phyloP scores from a whole-genome alignment of 1,284 basidiomycete genomes.

The Inonotus hispidus region DNA sequence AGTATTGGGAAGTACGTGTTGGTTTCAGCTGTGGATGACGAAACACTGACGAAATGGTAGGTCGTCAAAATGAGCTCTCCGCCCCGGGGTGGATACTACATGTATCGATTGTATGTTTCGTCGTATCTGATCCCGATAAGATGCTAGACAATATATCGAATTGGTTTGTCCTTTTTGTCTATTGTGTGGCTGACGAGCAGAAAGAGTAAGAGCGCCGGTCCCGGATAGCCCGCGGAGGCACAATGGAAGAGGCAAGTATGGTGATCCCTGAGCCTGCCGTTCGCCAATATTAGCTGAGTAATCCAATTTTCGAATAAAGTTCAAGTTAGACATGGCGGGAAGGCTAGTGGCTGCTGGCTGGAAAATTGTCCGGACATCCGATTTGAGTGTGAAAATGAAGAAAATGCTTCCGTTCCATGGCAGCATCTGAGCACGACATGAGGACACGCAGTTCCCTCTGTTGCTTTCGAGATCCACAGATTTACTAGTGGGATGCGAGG shows the following conservation, averaged over 20 bases:
- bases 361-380: too few relatives aligned
- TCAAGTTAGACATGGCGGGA: neutral
- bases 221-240: neutral
- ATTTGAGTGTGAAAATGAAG: neutral
- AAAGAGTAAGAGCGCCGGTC: neutral
- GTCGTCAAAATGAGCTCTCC: neutral
- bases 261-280: neutral
- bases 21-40: neutral
- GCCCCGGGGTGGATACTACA: neutral
- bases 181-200: neutral
- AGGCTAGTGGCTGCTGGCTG: too few relatives aligned
- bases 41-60: neutral
- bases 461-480: neutral
- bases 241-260: neutral
- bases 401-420: neutral
- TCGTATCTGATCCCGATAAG: too few relatives aligned
- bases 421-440: neutral
- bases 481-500: neutral
- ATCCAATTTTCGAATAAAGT: neutral
- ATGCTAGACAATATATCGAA: slow-evolving; percentile 1
- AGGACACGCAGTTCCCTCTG: neutral
- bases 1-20: slow-evolving; percentile 18
- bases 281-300: neutral
- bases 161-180: neutral
- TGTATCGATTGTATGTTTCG: neutral